Evolutionary conservation across 768 basidiomycete genomes (phyloP), one percentile per base, ranked within the genome.

Genomic region (Neoboletus magnificus): DNA sequence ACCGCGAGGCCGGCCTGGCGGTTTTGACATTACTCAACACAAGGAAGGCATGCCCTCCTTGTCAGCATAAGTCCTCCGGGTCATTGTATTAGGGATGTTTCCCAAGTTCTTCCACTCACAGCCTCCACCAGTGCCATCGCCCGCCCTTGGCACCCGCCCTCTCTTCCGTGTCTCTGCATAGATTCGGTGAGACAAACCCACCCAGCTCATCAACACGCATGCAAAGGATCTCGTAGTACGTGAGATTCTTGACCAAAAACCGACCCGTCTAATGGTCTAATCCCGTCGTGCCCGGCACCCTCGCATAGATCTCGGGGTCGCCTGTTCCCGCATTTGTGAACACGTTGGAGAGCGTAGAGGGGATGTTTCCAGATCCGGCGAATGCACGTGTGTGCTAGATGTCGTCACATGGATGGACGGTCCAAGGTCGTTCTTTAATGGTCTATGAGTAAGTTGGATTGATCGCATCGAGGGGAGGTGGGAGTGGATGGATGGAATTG

Each of bases 11-110:
- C 62, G 60, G 52, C 68, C 79, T 1, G 82, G 79, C 8, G 93
- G 95, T 22, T 77, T 79, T 30, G 87, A 84, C 9, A 93, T 93
- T 0, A 89, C 93, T 0, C 67, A 96, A 18, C 67, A 76, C 41
- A 66, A 73, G 3, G 66, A 73, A 1, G 91, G 94, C 66, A 77
- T 96, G 10, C 77, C 79, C 80, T 54, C 74, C 98, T 11, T 68
- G 71, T 23, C 60, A 75, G 5, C 30, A 55, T 93, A 27, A 67
- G 71, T 2, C 67, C 70, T 22, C 58, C 61, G 15, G 41, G 44
- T 4, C 54, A 45, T 18, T 65, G 66, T 58, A 68, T 70, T 56
- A 58, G 55, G 15, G 54, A 50, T 1, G 56, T 78, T 45, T 59
- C 70, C 5, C 67, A 73, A 9, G 70, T 73, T 7, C 76, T 88